Evolutionary conservation across 257 asterid genomes (phyloP), one percentile per base, ranked within the genome.

Genomic region (Fraxinus cuspidata): DNA sequence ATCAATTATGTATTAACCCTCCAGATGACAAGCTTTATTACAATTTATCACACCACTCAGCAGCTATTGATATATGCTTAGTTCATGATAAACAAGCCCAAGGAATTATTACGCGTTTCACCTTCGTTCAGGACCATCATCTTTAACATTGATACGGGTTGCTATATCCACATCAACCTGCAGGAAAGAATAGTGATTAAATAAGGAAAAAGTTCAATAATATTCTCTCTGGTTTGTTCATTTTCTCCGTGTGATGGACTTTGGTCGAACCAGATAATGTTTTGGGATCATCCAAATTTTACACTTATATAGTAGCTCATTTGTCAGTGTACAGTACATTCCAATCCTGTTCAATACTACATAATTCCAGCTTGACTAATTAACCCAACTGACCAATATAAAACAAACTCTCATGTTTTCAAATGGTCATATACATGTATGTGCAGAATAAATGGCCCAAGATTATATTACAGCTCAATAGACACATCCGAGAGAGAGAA

Each of bases 161-260:
- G 94, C 90, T 81, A 89, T 85, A 78, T 89, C 96, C 74, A 92
- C 86, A 78, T 96, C 99, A 32, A 92, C 80, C 99, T 95, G 88
- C 83, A 72, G 53, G 64, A 56, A 80, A 40, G 10, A 40, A 40
- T 10, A 10, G 47, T 10, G 15, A 40, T n/a, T 63, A 81, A 32
- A 27, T 16, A 25, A 63, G 21, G 23, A 2, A 6, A 19, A 56
- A 19, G 27, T 7, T 7, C 23, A 53, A 53, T 5, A n/a, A 53
- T 18, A 53, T 53, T 53, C n/a, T 49, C 12, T 47, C 64, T 53
- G 64, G 1, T 53, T 18, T 49, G 21, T 49, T 49, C 42, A 37
- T 7, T 49, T 49, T 49, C 23, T 49, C 60, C 3, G 7, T 53
- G 64, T 19, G 23, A 53, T 1, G 56, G 56, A 53, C 63, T 5